A percentile compares a stretch with the other conserved stretches of the same genome.
Evolutionary conservation across 352 stramenopile species (phyloP).

Genomic region (Globisporangium mamillatum): DNA sequence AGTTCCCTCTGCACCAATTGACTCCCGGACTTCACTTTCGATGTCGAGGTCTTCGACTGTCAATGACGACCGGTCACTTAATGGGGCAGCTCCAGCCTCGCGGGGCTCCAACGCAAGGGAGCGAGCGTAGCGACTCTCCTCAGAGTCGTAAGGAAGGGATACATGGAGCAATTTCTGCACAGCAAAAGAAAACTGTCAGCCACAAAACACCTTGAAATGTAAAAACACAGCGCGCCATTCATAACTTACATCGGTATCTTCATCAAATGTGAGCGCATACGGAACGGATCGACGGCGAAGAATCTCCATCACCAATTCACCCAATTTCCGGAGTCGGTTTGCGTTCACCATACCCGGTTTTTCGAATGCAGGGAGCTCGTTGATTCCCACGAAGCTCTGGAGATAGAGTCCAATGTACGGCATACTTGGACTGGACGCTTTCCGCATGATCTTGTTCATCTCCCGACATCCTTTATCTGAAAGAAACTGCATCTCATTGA

Average conservation of each 20-base stretch:
- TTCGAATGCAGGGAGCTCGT: constrained; percentile 74
- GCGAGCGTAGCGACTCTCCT: constrained; percentile 74
- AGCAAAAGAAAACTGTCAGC: background rate
- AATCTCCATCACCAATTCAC: constrained; percentile 75
- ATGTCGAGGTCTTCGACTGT: constrained; percentile 65
- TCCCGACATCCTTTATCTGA: constrained; percentile 82
- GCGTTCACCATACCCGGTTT: constrained; percentile 65
- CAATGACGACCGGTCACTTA: constrained; percentile 53
- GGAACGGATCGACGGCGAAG: constrained; percentile 65
- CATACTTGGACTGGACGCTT: constrained; percentile 70
- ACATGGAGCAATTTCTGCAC: constrained; percentile 68
- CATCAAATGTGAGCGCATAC: constrained; percentile 60
- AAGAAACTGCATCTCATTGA: constrained; percentile 77
- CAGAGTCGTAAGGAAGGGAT: constrained; percentile 57
- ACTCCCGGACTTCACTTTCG: constrained; percentile 75
- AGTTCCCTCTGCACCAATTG: constrained; percentile 67
- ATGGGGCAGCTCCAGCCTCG: constrained; percentile 57
- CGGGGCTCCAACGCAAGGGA: constrained; percentile 74
- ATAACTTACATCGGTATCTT: constrained; percentile 57
- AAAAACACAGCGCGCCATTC: background rate
- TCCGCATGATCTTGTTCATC: constrained; percentile 85
- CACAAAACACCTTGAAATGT: background rate
- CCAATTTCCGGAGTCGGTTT: constrained; percentile 69
- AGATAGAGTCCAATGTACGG: constrained; percentile 86
- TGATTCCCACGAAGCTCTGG: constrained; percentile 79